Base-by-base conservation (phyloP, 78 protist genomes). In the Dictyostelium citrinum region DNA sequence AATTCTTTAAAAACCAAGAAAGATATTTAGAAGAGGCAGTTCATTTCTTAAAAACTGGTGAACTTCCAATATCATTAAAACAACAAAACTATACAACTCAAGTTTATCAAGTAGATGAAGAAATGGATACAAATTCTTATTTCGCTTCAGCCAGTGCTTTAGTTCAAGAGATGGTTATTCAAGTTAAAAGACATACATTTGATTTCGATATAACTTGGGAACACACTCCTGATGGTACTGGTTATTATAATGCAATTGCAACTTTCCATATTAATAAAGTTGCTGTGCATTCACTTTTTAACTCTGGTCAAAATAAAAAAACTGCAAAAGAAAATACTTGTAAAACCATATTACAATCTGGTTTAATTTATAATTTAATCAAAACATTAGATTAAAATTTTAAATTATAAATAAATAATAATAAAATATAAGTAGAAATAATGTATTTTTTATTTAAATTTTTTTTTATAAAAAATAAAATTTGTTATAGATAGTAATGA, bases 251-350 rank as follows among this genome's bases (percentile, higher is more conserved):
- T 27, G 33, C 35, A 0, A 64, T 14, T 10, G 31, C 72, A 2
- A 27, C 72, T 11, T 64, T n/a, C 17, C 10, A 3, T 27, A 27
- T 64, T 2, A 29, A 64, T 27, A 12, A 3, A 2, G 16, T 11
- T 11, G 6, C 3, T 10, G 72, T 35, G 5, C 16, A 37, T 11
- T 4, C 11, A 9, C 20, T 11, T 27, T 29, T n/a, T 43, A 35
- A 58, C 49, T 49, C 35, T 31, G 84, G 24, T 39, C 39, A 14
- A 80, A 35, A 31, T 58, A 80, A 80, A 58, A 80, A 80, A 80
- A 16, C 33, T 16, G 70, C 84, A 35, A 46, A 58, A 58, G 74
- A 80, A 24, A 58, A 29, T 39, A 70, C 67, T 2, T 33, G 70
- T 22, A 80, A n/a, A 29, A 27, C 16, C 17, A 45, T 58, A 33